A percentile compares a stretch with the other conserved stretches of the same genome.
These are phyloP conservation scores for Metschnikowia matae DNA, from an alignment of 805 yeast genomes.

Conservation along the genomic window DNA sequence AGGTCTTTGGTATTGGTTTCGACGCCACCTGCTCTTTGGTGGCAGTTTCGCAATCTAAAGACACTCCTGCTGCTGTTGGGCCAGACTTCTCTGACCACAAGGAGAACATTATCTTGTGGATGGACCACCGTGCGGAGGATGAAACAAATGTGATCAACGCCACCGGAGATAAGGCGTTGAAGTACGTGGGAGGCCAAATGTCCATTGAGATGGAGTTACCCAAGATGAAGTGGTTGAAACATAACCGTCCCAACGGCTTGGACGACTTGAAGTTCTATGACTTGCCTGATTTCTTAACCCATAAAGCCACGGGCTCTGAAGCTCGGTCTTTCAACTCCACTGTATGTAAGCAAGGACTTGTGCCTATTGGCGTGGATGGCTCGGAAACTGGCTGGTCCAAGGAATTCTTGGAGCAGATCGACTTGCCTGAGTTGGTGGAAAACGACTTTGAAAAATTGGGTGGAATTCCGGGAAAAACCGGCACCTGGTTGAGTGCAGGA, in stretches of 20 bases:
- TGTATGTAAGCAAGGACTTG: slow-evolving; percentile 93
- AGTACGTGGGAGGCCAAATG: slow-evolving; percentile 96
- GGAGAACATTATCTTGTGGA: slow-evolving; percentile 91
- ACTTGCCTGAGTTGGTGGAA: slow-evolving; percentile 70
- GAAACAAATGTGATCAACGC: slow-evolving; percentile 81
- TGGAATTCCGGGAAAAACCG: slow-evolving; percentile 72
- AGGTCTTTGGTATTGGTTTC: slow-evolving; percentile 84
- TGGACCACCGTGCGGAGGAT: slow-evolving; percentile 91
- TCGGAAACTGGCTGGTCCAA: slow-evolving; percentile 86
- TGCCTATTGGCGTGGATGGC: slow-evolving; percentile 88
- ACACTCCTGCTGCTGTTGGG: slow-evolving; percentile 81
- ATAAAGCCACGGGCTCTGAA: slow-evolving; percentile 83
- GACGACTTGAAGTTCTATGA: slow-evolving; percentile 81
- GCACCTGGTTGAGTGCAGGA: slow-evolving; percentile 80
- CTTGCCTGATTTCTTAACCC: slow-evolving; percentile 86
- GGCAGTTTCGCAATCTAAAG: slow-evolving; percentile 61
- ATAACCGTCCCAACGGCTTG: slow-evolving; percentile 62
- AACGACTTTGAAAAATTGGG: slow-evolving; percentile 79
- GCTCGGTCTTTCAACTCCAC: slow-evolving; percentile 86
- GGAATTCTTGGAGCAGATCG: slow-evolving; percentile 66
- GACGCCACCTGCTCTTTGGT: slow-evolving; percentile 97
- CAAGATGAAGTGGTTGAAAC: slow-evolving; percentile 93
- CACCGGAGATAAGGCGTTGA: slow-evolving; percentile 72
- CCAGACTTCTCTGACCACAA: slow-evolving; percentile 72
- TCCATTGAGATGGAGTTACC: slow-evolving; percentile 98